A percentile compares a stretch with the other conserved stretches of the same genome.
Conservation (phyloP, 164 flowering plant species). For the Berberis vulgaris region DNA sequence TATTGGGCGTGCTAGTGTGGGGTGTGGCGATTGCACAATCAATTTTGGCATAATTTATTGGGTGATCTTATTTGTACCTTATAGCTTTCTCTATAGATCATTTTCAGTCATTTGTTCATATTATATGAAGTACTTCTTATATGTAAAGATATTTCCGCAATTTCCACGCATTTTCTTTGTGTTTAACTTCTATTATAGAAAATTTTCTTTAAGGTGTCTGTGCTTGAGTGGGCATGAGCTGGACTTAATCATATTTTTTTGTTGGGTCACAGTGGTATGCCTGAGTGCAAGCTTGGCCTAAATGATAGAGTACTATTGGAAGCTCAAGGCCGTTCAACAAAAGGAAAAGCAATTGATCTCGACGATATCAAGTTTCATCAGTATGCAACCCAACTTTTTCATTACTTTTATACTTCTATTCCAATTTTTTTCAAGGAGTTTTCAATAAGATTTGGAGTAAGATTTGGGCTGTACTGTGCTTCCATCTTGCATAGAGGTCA, state of each 20-base stretch:
- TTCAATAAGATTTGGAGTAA: not conserved
- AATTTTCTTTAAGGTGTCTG: too few species aligned
- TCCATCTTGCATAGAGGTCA: not conserved
- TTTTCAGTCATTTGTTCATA: too few species aligned
- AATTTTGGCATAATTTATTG: too few species aligned
- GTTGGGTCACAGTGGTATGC: constrained; percentile 83
- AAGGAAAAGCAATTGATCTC: constrained; percentile 96
- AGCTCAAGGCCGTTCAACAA: constrained; percentile 91
- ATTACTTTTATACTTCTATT: constrained; percentile 7
- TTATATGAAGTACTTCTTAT: too few species aligned
- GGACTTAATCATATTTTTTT: not conserved
- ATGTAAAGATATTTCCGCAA: too few species aligned
- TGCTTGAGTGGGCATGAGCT: not conserved
- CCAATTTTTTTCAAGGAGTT: not conserved
- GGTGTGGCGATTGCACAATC: too few species aligned
- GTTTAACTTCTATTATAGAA: too few species aligned
- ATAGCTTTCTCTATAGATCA: too few species aligned
- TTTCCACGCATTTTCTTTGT: too few species aligned
- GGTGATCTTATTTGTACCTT: too few species aligned
- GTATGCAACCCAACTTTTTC: constrained; percentile 37
- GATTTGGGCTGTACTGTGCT: not conserved
- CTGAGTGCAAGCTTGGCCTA: constrained; percentile 96
- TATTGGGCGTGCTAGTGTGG: too few species aligned
- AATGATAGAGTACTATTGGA: constrained; percentile 91
- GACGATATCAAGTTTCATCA: constrained; percentile 99